These are phyloP conservation scores for Dalbergia cultrata DNA, from an alignment of 306 rosid species.

Conservation along the genomic window DNA sequence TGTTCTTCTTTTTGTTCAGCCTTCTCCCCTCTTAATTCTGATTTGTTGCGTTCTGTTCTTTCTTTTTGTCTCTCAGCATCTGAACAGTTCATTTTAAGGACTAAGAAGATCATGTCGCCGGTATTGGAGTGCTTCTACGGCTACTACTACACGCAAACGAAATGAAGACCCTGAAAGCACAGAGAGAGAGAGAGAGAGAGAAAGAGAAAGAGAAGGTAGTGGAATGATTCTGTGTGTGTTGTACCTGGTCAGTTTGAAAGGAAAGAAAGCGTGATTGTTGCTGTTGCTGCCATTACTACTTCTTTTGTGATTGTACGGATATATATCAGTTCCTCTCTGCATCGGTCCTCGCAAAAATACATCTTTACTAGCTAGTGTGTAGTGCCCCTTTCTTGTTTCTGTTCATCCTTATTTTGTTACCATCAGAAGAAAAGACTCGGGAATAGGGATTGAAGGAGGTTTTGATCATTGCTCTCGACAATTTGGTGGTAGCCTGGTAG, in stretches of 20 bases:
- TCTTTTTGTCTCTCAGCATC: slow-evolving; percentile 47
- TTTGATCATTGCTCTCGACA: background rate
- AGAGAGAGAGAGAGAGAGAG: background rate
- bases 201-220: too few species aligned
- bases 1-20: background rate
- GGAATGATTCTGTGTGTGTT: too few species aligned
- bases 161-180: background rate
- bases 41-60: background rate
- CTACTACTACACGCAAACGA: slow-evolving; percentile 52
- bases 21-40: background rate
- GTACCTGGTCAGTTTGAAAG: background rate
- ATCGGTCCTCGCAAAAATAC: background rate
- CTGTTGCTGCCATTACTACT: background rate
- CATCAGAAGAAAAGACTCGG: too few species aligned
- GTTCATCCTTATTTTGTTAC: slow-evolving; percentile 3
- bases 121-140: slow-evolving; percentile 19
- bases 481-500: background rate
- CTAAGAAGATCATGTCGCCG: slow-evolving; percentile 8
- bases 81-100: slow-evolving; percentile 38
- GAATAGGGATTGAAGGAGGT: background rate
- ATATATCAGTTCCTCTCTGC: background rate
- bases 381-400: background rate
- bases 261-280: slow-evolving; percentile 45
- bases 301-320: slow-evolving; percentile 34
- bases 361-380: background rate